Evolutionary conservation across 2,329 filamentous ascomycete genomes (phyloP), one percentile per base, ranked within the genome.

Genomic region (Orbilia blumenaviensis): DNA sequence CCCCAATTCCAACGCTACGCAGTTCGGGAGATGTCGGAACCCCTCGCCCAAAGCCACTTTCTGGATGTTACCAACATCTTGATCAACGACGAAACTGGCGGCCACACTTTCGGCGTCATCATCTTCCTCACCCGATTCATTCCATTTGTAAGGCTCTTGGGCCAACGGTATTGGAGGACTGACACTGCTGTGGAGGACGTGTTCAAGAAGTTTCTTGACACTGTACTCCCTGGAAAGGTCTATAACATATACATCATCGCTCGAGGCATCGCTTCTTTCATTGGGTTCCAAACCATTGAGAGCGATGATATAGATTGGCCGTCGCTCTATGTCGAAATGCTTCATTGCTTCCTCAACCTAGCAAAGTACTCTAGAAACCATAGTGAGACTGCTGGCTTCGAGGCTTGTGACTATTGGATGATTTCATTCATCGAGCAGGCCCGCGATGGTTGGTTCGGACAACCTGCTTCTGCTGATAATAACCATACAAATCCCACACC

Each of bases 111-210:
- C 16, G 61, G 42, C 4, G 12, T 58, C 1, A 18, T 63, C 7
- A 16, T 67, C 3, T 75, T 75, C 29, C 12, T 54, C 3, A 67
- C 71, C 2, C 38, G 71, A 12, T 75, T 64, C 29, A 34, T 75
- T 12, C 71, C 63, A 23, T 27, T 75, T 3, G 62, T 56, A 38
- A 56, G 41, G 41, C 32, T 75, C 16, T 29, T 75, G 9, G 48
- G 46, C 3, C 71, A 75, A 25, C 4, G 23, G 7, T 67, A 48
- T 29, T 63, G 60, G 32, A 18, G 38, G 0, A 14, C 4, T 3
- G 52, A 75, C 36, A n/a, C 14, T 1, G 18, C 29, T 1, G 48
- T 60, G 4, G 14, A 42, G 29, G 23, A 8, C 1, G 46, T 48
- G 1, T 42, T 58, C 12, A 48, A 42, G 7, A 48, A 63, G n/a